Evolutionary conservation across 805 yeast species (phyloP).

Genomic region (Candida ortonii): DNA sequence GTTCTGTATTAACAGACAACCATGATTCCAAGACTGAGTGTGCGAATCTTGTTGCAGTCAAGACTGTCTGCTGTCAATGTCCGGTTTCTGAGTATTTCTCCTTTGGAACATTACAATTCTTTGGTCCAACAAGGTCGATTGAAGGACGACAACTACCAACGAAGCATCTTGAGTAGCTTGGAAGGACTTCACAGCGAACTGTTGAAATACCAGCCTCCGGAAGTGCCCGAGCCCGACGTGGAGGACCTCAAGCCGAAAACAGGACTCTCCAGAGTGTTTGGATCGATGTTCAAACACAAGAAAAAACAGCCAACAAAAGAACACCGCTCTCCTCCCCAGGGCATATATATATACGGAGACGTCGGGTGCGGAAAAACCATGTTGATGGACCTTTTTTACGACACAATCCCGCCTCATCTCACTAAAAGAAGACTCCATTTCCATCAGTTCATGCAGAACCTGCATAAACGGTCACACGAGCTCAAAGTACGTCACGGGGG

Average conservation of each 20-base stretch:
- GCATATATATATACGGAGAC: constrained; percentile 92
- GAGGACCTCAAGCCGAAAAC: constrained; percentile 48
- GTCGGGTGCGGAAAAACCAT: constrained; percentile 99
- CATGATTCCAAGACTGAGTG: no score
- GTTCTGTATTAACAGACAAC: no score
- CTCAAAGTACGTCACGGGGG: constrained; percentile 64
- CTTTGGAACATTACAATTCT: constrained; percentile 29
- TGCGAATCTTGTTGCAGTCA: no score
- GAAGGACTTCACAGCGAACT: constrained; percentile 58
- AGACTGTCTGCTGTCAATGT: no score
- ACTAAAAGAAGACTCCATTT: constrained; percentile 84
- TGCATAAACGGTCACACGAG: constrained; percentile 84
- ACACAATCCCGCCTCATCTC: constrained; percentile 74
- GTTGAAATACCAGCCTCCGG: constrained; percentile 57
- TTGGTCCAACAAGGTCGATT: constrained; percentile 41
- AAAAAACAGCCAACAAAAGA: constrained; percentile 9
- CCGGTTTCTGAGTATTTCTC: no score
- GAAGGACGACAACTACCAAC: constrained; percentile 76
- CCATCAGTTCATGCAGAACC: constrained; percentile 94
- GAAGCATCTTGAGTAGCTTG: constrained; percentile 63
- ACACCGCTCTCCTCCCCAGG: constrained; percentile 55
- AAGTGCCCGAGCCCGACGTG: constrained; percentile 50
- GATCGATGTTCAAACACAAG: constrained; percentile 28
- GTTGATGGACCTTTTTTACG: constrained; percentile 94
- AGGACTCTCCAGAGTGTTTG: constrained; percentile 38